These are phyloP conservation scores for Nepenthes alata DNA, from an alignment of 179 eudicot species.

Conservation along the genomic window DNA sequence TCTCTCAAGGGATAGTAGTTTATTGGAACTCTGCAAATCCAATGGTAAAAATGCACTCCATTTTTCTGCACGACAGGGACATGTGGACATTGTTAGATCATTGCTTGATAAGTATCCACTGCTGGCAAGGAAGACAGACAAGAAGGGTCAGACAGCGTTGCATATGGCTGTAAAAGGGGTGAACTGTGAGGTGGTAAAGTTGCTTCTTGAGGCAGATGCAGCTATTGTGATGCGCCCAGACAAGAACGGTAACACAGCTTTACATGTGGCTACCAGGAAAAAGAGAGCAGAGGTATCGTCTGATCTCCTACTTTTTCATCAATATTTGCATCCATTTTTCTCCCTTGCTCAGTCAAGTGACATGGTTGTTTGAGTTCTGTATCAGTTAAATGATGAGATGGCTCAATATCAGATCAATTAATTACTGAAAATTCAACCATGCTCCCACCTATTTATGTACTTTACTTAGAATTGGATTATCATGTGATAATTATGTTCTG, in stretches of 20 bases:
- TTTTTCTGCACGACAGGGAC: conserved; percentile 60
- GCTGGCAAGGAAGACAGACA: conserved; percentile 55
- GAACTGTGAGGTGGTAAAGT: conserved; percentile 53
- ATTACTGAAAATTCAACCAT: too few relatives aligned
- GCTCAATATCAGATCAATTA: too few relatives aligned
- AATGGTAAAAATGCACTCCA: conserved; percentile 68
- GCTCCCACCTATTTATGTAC: too few relatives aligned
- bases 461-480: too few relatives aligned
- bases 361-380: too few relatives aligned
- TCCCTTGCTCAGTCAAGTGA: too few relatives aligned
- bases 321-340: too few relatives aligned
- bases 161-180: conserved; percentile 96
- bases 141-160: conserved; percentile 85
- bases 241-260: conserved; percentile 70
- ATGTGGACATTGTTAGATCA: conserved; percentile 46
- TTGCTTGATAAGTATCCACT: conserved; percentile 44
- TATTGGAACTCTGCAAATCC: conserved; percentile 34
- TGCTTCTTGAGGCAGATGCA: conserved; percentile 67
- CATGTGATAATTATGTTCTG: too few relatives aligned
- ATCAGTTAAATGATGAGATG: too few relatives aligned
- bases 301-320: background rate
- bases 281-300: conserved; percentile 65
- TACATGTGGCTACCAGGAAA: conserved; percentile 86
- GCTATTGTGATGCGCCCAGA: conserved; percentile 65
- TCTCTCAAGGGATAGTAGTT: conserved; percentile 42